Conservation (phyloP, 2,329 filamentous ascomycete species). For the Trichoderma koningiopsis region DNA sequence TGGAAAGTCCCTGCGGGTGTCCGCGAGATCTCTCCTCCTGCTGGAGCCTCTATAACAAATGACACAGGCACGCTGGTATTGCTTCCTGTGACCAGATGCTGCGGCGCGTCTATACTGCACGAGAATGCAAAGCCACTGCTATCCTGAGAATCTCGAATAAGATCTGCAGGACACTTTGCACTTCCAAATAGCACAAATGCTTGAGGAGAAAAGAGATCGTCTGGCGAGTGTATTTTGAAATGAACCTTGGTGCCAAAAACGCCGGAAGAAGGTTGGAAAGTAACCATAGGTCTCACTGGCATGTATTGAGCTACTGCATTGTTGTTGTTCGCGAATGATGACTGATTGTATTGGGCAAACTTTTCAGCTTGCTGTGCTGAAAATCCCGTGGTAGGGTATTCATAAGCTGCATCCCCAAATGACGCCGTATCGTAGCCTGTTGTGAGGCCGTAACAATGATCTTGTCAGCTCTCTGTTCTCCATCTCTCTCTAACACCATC, state of each 20-base stretch:
- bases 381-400: slow-evolving; percentile 54
- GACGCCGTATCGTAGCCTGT: slow-evolving; percentile 62
- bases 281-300: slow-evolving; percentile 59
- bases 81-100: slow-evolving; percentile 52
- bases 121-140: slow-evolving; percentile 68
- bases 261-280: slow-evolving; percentile 70
- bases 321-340: slow-evolving; percentile 63
- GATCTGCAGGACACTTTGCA: slow-evolving; percentile 63
- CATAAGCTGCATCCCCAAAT: slow-evolving; percentile 60
- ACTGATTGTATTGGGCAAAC: slow-evolving; percentile 55
- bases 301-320: slow-evolving; percentile 69
- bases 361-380: slow-evolving; percentile 52
- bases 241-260: slow-evolving; percentile 69
- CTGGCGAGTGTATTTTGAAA: slow-evolving; percentile 73
- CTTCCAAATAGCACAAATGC: slow-evolving; percentile 77
- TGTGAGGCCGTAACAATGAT: background rate
- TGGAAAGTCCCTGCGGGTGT: slow-evolving; percentile 51
- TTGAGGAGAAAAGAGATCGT: slow-evolving; percentile 65
- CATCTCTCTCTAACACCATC: background rate
- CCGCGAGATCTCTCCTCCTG: slow-evolving; percentile 56
- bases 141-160: slow-evolving; percentile 61
- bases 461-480: slow-evolving; percentile 12
- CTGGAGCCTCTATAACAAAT: slow-evolving; percentile 54
- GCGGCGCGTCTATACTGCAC: slow-evolving; percentile 72
- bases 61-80: slow-evolving; percentile 57